Base-by-base conservation (phyloP, 1,139 yeast genomes). In the Pichia sp. region DNA sequence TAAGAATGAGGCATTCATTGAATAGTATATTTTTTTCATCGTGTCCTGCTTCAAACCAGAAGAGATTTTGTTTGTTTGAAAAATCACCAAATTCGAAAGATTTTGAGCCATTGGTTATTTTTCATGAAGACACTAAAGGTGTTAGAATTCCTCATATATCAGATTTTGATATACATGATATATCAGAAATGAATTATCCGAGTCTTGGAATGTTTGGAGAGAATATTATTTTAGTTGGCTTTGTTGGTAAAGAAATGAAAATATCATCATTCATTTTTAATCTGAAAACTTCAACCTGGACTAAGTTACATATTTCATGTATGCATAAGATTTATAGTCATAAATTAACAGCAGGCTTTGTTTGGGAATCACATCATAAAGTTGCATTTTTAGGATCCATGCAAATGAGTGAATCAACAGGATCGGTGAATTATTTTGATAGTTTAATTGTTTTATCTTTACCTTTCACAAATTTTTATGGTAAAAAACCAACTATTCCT, bases 291-390 rank as follows among this genome's bases (percentile, higher is more conserved):
- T 76, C 75, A 1, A 74, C 72, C 51, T 81, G 89, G 88, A 74
- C 81, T 1, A 64, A 80, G 40, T 57, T 82, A 21, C 79, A 76
- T 49, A 64, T 73, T 2, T 68, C 68, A 42, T 79, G 86, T 56
- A 68, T 71, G 41, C 80, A 75, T 50, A 76, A 71, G 37, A 64
- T 69, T 35, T 74, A 75, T 16, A 68, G 73, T 8, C 84, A 80
- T 53, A 62, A 82, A 39, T 70, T 80, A 42, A 76, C 84, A 76
- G 79, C 77, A 46, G 78, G 84, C 0, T 78, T 73, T 60, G 77
- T 78, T 0, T 82, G 91, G 91, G 72, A 72, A 34, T 79, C 88
- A 1, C 91, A 82, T 60, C 89, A 81, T 55, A 78, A 77, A 54
- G 78, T 80, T 2, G 68, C 72, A 7, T 61, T 74, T 36, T 57